Evolutionary conservation across 305 asterid genomes (phyloP).

Genomic region (Solanum hybrid): DNA sequence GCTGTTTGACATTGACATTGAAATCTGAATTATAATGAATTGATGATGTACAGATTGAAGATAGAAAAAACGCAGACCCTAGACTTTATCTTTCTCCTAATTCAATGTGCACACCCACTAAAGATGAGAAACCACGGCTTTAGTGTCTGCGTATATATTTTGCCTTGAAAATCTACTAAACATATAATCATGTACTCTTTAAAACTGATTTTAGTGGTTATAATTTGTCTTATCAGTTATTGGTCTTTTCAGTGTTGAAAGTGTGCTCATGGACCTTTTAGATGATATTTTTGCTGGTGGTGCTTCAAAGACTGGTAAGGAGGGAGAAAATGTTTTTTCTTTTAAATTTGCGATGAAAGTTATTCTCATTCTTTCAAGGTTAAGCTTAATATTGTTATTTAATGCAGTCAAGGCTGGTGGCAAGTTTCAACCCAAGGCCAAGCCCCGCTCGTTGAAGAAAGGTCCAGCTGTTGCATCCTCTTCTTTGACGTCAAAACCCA

Average conservation of each 20-base stretch:
- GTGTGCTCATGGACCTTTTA: conserved; percentile 11
- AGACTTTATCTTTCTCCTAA: neutral
- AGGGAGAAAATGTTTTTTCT: neutral
- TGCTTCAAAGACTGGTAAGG: conserved; percentile 14
- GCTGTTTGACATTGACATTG: neutral
- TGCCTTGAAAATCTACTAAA: neutral
- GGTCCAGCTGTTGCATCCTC: conserved; percentile 13
- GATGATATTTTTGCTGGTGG: conserved; percentile 20
- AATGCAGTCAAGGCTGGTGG: conserved; percentile 40
- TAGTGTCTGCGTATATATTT: neutral
- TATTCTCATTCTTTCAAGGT: neutral
- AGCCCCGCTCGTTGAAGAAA: conserved; percentile 27
- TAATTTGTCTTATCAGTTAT: neutral
- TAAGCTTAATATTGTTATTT: neutral
- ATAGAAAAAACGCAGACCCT: neutral
- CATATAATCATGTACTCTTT: neutral
- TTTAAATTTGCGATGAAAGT: neutral
- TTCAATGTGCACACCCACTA: neutral
- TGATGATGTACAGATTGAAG: neutral
- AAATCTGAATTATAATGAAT: neutral
- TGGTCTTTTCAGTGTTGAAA: neutral
- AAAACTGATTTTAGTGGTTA: neutral
- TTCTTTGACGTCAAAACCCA: conserved; percentile 20
- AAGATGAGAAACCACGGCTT: neutral
- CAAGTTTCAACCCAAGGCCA: conserved; percentile 62